These are phyloP conservation scores for Osmanthus fragrans DNA, from an alignment of 257 asterid genomes.

Conservation along the genomic window DNA sequence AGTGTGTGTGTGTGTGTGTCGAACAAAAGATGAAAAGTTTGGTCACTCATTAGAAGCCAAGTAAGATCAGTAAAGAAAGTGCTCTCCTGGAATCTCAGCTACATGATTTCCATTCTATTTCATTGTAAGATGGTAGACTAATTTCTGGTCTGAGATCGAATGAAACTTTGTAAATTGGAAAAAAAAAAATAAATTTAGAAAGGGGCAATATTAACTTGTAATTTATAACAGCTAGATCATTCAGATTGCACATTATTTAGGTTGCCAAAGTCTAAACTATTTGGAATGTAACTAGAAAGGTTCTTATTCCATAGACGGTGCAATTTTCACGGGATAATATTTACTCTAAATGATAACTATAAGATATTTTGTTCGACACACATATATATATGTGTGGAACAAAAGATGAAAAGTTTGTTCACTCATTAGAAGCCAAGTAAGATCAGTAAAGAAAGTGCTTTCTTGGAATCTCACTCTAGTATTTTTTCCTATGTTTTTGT, in stretches of 20 bases:
- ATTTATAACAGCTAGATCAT: background rate
- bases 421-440: background rate
- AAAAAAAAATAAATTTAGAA: background rate
- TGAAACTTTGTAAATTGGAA: background rate
- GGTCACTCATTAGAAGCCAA: background rate
- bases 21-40: background rate
- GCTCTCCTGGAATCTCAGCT: background rate
- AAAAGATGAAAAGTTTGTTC: background rate
- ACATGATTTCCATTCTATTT: background rate
- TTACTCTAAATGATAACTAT: background rate
- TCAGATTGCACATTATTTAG: background rate
- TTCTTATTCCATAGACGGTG: background rate
- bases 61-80: background rate
- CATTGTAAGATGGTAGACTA: background rate
- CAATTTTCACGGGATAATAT: background rate
- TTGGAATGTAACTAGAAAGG: background rate
- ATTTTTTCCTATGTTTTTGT: too few species aligned
- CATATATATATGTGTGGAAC: background rate
- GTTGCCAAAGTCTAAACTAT: background rate
- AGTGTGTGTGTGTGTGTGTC: background rate
- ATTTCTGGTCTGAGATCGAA: background rate
- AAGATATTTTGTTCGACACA: too few species aligned
- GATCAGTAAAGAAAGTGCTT: background rate
- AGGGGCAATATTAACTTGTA: background rate
- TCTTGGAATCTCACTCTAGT: background rate